Conservation (phyloP, 257 asterid genomes). For the Salvia miltiorrhiza region DNA sequence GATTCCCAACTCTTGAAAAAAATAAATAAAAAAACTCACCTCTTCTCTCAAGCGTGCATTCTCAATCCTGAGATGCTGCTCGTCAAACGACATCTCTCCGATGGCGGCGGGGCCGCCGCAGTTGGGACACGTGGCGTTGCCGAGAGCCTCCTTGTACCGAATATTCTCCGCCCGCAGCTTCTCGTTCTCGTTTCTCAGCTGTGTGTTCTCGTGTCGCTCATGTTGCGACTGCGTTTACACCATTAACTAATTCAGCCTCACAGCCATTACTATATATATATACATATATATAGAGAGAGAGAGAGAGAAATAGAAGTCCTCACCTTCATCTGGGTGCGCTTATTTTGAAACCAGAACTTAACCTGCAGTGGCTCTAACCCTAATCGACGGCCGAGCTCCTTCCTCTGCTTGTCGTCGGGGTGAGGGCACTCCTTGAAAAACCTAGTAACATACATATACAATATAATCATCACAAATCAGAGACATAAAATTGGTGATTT, state of each 20-base stretch:
- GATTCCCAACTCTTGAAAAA: no score
- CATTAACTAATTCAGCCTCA: neutral
- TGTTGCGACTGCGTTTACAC: constrained; percentile 49
- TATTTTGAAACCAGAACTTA: constrained; percentile 95
- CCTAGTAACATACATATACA: constrained; percentile 18
- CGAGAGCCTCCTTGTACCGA: constrained; percentile 59
- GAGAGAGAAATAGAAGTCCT: neutral
- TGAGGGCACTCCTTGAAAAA: constrained; percentile 87
- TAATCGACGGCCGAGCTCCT: constrained; percentile 77
- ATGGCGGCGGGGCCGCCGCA: constrained; percentile 76
- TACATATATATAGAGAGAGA: neutral
- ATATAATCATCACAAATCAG: neutral
- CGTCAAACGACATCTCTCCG: constrained; percentile 71
- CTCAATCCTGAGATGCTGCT: constrained; percentile 73
- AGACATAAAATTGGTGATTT: no score
- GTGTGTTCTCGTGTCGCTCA: constrained; percentile 60
- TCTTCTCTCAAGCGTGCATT: constrained; percentile 72
- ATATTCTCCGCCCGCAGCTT: constrained; percentile 68
- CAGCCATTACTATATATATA: no score
- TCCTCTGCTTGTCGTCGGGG: constrained; percentile 94
- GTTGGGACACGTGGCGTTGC: constrained; percentile 56
- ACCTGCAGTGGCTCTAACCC: constrained; percentile 80
- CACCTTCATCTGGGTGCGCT: constrained; percentile 92
- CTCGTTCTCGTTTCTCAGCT: constrained; percentile 59
- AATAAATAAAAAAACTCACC: constrained; percentile 25